Conservation (phyloP, 1,284 basidiomycete genomes). For the Cerrena zonata region DNA sequence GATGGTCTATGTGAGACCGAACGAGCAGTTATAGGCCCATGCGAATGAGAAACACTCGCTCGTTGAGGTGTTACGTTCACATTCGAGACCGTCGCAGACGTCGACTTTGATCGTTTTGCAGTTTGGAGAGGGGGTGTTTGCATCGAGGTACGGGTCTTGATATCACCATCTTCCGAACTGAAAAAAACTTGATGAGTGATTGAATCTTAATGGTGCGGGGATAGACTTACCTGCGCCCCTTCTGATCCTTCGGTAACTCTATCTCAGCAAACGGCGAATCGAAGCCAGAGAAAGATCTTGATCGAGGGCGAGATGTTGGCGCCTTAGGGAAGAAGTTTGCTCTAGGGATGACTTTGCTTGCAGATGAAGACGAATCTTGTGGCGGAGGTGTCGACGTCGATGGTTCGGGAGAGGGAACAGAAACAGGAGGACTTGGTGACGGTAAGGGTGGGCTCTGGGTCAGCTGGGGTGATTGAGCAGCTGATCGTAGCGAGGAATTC, state of each 20-base stretch:
- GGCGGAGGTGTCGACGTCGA: not conserved
- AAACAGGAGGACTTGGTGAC: not conserved
- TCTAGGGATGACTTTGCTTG: conserved; percentile 39
- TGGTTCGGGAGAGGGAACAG: not conserved
- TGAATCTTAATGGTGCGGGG: not conserved
- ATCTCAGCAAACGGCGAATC: conserved; percentile 34
- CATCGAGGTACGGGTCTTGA: conserved; percentile 6
- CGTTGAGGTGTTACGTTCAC: conserved; percentile 18
- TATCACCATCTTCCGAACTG: not conserved
- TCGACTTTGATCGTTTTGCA: conserved; percentile 24
- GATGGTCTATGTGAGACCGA: conserved; percentile 37
- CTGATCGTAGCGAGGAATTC: conserved; percentile 9
- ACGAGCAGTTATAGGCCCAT: conserved; percentile 4
- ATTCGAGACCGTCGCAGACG: conserved; percentile 17
- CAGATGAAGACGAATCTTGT: not conserved
- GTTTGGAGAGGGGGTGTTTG: not conserved
- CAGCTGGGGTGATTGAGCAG: conserved; percentile 4
- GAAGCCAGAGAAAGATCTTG: conserved; percentile 70
- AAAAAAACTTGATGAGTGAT: conserved; percentile 1
- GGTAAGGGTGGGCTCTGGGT: not conserved
- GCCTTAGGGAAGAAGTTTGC: conserved; percentile 59
- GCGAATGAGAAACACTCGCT: conserved; percentile 20
- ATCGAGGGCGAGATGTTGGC: conserved; percentile 51
- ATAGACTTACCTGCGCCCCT: conserved; percentile 16
- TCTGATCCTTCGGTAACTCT: conserved; percentile 25